Percentiles rank a stretch among this genome's conserved stretches.
phyloP scores from a whole-genome alignment of 2,329 filamentous ascomycete genomes.

The Aspergillus ruber region DNA sequence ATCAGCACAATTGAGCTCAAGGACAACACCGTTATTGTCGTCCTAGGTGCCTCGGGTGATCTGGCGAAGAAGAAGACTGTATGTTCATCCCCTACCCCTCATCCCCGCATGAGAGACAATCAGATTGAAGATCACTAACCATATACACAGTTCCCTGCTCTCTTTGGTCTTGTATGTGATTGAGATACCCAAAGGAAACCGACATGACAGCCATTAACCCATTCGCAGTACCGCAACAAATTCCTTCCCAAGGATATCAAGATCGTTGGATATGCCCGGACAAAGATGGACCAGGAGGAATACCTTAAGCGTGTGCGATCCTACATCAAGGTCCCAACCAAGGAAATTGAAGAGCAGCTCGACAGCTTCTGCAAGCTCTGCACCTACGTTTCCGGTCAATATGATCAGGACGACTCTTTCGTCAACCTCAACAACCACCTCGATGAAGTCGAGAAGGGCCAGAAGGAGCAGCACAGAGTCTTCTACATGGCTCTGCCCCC shows the following conservation, averaged over 20 bases:
- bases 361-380: slow-evolving; percentile 82
- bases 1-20: slow-evolving; percentile 85
- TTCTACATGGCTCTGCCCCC: slow-evolving; percentile 99
- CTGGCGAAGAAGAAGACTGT: slow-evolving; percentile 99
- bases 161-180: slow-evolving; percentile 86
- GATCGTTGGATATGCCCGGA: slow-evolving; percentile 97
- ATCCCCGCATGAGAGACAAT: slow-evolving; percentile 2
- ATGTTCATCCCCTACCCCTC: slow-evolving; percentile 29
- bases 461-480: slow-evolving; percentile 78
- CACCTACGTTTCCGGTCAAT: slow-evolving; percentile 93
- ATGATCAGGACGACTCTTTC: slow-evolving; percentile 96
- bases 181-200: neutral
- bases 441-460: slow-evolving; percentile 73
- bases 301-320: slow-evolving; percentile 91
- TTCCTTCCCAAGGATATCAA: slow-evolving; percentile 94
- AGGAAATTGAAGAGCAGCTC: slow-evolving; percentile 93
- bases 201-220: neutral
- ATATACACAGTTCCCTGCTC: slow-evolving; percentile 72
- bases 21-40: slow-evolving; percentile 94
- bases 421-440: slow-evolving; percentile 77
- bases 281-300: slow-evolving; percentile 98
- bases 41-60: slow-evolving; percentile 94
- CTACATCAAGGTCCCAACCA: slow-evolving; percentile 97
- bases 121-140: slow-evolving; percentile 13
- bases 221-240: slow-evolving; percentile 83